phyloP scores from a whole-genome alignment of 192 early-diverging fungal species.

The Phlyctochytrium arcticum region DNA sequence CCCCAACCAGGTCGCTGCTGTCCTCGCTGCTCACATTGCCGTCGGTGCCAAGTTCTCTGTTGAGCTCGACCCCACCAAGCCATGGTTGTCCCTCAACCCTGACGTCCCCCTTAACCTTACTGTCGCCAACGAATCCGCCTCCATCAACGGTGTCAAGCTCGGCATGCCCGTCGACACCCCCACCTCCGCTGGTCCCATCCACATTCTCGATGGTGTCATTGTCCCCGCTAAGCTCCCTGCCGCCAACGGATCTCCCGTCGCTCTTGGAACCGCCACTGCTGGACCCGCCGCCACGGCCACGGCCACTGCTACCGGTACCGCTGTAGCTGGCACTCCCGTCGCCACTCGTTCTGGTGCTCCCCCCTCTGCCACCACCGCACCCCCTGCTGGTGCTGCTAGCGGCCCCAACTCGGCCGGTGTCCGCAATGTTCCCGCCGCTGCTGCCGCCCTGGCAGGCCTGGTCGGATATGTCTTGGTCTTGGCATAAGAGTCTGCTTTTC shows the following conservation, averaged over 20 bases:
- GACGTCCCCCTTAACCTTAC: no score
- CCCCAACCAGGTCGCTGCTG: slow-evolving; percentile 20
- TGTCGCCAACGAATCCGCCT: no score
- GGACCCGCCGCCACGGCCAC: neutral
- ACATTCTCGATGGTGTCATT: slow-evolving; percentile 21
- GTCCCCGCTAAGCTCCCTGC: slow-evolving; percentile 2
- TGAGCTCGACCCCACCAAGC: neutral
- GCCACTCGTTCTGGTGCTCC: neutral
- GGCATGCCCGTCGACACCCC: no score
- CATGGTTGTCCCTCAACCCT: neutral
- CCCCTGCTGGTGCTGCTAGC: no score
- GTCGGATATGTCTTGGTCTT: no score
- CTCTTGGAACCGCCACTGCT: neutral
- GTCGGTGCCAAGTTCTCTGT: slow-evolving; percentile 1
- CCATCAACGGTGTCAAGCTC: neutral
- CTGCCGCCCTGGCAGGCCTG: no score
- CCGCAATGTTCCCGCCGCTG: no score
- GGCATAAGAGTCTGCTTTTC: no score
- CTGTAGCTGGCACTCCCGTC: neutral
- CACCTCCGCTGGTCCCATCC: slow-evolving; percentile 16
- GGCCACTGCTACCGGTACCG: neutral
- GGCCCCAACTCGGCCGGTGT: no score
- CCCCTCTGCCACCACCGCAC: neutral
- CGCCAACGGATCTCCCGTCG: neutral
- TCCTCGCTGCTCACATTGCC: slow-evolving; percentile 34